Base-by-base conservation (phyloP, 768 basidiomycete species). In the Exidia glandulosa region DNA sequence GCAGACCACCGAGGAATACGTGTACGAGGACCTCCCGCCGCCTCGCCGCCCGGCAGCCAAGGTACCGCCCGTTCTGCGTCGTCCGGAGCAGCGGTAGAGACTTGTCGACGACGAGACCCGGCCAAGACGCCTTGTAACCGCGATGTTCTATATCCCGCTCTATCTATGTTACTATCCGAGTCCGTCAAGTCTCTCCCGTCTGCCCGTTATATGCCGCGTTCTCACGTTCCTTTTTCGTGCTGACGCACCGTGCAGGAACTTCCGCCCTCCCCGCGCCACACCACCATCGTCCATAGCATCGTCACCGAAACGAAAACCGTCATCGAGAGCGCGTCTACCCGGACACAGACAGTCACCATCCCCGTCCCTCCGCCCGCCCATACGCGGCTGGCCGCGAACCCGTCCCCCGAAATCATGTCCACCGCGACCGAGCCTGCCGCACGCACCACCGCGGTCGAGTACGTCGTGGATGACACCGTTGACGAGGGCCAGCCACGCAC, bases 21-120 rank as follows among this genome's bases (percentile, higher is more conserved):
- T 84, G 56, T 91, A 90, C 79, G 88, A 89, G 72, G 50, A 25
- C 25, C 25, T 12, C 84, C 83, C 32, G 74, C 79, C 64, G 75
- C 72, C 66, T 64, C 79, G 61, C 86, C 85, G 76, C 84, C 87
- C 85, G 32, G 41, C 47, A 85, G 76, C 83, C 84, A 91, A 91
- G 89, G 89, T 91, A 91, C 82, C 86, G 77, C 83, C 86, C 77
- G 76, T 77, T 77, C 82, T 82, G 78, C 87, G 87, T 82, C 88
- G 86, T 81, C 86, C 88, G 76, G 87, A 89, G 86, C 85, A 90
- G 89, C 89, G 88, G 89, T 54, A 29, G 50, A 54, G n/a, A n/a
- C n/a, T n/a, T n/a, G n/a, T n/a, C n/a, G 14, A 27, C 16, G 50
- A 54, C 50, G 50, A 23, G 50, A 54, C 50, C 27, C 30, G 50